Evolutionary conservation across 2,329 filamentous ascomycete species (phyloP).

Genomic region (Venturia carpophila): DNA sequence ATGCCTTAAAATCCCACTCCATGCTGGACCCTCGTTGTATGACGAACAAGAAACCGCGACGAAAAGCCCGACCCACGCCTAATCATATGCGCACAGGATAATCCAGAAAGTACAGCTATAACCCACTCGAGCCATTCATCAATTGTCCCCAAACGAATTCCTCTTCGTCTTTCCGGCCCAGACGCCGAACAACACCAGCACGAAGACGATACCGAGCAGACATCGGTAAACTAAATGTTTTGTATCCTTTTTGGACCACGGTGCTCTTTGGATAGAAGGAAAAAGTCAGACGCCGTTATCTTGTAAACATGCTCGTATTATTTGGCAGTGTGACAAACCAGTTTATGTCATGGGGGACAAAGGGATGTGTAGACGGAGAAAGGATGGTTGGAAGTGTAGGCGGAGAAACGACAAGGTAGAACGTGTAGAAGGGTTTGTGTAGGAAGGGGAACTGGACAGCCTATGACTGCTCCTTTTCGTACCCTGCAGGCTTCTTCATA

Average conservation of each 20-base stretch:
- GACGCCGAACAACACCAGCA: constrained; percentile 4
- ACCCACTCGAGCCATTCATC: background rate
- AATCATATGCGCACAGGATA: background rate
- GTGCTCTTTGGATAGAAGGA: constrained; percentile 8
- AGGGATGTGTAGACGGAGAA: background rate
- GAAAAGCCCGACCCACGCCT: background rate
- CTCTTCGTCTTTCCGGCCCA: constrained; percentile 9
- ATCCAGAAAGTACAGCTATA: background rate
- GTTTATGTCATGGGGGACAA: constrained; percentile 13
- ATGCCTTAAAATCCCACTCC: background rate
- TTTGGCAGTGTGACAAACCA: background rate
- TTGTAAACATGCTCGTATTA: constrained; percentile 6
- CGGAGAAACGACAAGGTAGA: no score
- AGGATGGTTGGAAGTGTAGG: constrained; percentile 3
- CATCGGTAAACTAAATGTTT: constrained; percentile 11
- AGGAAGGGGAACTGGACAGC: constrained; percentile 1
- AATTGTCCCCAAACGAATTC: background rate
- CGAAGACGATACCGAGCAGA: constrained; percentile 2
- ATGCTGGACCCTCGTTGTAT: background rate
- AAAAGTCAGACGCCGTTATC: constrained; percentile 14
- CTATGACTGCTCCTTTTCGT: constrained; percentile 55
- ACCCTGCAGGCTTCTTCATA: constrained; percentile 76
- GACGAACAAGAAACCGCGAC: background rate
- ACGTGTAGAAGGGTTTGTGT: background rate
- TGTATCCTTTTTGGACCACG: constrained; percentile 16